Percentiles rank a stretch among this genome's conserved stretches.
These are phyloP conservation scores for Russula vinacea DNA, from an alignment of 768 basidiomycete genomes.

Conservation along the genomic window DNA sequence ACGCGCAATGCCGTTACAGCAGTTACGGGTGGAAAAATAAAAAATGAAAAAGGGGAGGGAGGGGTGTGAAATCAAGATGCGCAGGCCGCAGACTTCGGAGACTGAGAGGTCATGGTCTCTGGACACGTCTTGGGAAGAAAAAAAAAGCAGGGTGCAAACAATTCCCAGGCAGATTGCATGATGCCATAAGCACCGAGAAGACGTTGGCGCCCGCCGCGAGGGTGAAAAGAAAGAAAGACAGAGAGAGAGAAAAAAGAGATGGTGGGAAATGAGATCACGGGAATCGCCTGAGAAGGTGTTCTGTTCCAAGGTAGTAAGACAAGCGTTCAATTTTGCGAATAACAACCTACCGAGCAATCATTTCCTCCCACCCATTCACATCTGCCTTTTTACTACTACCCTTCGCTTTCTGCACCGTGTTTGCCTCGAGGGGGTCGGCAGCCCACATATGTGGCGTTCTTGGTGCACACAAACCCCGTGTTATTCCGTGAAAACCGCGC, in stretches of 20 bases:
- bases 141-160: not conserved
- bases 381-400: too few relatives aligned
- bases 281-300: conserved; percentile 6
- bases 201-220: conserved; percentile 8
- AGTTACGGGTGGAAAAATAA: not conserved
- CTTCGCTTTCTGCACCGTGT: too few relatives aligned
- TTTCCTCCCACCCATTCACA: conserved; percentile 12
- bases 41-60: not conserved
- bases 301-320: conserved; percentile 13
- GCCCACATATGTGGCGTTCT: not conserved
- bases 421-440: conserved; percentile 3
- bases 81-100: conserved; percentile 18
- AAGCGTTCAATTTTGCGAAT: not conserved
- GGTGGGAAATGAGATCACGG: conserved; percentile 20
- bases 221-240: conserved; percentile 3
- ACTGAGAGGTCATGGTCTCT: conserved; percentile 12
- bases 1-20: conserved; percentile 24
- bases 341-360: not conserved
- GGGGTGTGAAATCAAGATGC: not conserved
- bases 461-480: not conserved
- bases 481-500: not conserved
- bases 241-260: conserved; percentile 16
- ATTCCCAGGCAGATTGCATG: not conserved
- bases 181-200: conserved; percentile 22
- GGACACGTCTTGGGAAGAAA: conserved; percentile 20